phyloP scores from a whole-genome alignment of 2,329 filamentous ascomycete genomes.

The Fonsecaea pedrosoi region DNA sequence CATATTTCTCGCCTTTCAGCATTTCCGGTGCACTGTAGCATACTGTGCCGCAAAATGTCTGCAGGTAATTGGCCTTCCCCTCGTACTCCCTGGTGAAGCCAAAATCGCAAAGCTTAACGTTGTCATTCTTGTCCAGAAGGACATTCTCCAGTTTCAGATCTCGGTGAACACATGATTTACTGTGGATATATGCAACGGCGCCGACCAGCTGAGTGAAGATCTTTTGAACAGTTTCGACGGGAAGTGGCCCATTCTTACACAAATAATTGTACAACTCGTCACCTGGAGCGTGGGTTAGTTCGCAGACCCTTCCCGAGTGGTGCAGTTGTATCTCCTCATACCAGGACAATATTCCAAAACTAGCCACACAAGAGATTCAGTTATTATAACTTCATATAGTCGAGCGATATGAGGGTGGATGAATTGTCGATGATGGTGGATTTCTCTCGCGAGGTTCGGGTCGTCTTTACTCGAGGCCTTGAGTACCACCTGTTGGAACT shows the following conservation, averaged over 20 bases:
- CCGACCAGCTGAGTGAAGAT: conserved; percentile 96
- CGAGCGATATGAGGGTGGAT: conserved; percentile 96
- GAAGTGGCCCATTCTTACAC: conserved; percentile 81
- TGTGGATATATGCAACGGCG: conserved; percentile 93
- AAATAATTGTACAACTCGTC: conserved; percentile 98
- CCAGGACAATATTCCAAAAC: conserved; percentile 95
- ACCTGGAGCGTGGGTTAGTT: conserved; percentile 60
- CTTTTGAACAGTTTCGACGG: conserved; percentile 86
- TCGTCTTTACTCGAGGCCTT: conserved; percentile 98
- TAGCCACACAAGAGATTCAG: conserved; percentile 92
- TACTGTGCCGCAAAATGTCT: conserved; percentile 97
- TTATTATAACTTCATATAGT: conserved; percentile 97
- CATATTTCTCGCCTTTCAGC: conserved; percentile 97
- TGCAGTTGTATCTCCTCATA: conserved; percentile 50
- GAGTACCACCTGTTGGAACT: conserved; percentile 77
- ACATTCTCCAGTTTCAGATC: conserved; percentile 98
- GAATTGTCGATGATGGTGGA: conserved; percentile 98
- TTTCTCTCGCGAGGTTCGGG: conserved; percentile 92
- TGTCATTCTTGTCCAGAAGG: conserved; percentile 91
- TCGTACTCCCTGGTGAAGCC: conserved; percentile 98
- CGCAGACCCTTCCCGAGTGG: conserved; percentile 19
- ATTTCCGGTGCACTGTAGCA: conserved; percentile 99
- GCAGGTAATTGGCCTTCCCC: conserved; percentile 89
- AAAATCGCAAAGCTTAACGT: conserved; percentile 97
- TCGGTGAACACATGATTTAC: conserved; percentile 92